phyloP scores from a whole-genome alignment of 805 yeast species.

The Starmerella scarabaei region DNA sequence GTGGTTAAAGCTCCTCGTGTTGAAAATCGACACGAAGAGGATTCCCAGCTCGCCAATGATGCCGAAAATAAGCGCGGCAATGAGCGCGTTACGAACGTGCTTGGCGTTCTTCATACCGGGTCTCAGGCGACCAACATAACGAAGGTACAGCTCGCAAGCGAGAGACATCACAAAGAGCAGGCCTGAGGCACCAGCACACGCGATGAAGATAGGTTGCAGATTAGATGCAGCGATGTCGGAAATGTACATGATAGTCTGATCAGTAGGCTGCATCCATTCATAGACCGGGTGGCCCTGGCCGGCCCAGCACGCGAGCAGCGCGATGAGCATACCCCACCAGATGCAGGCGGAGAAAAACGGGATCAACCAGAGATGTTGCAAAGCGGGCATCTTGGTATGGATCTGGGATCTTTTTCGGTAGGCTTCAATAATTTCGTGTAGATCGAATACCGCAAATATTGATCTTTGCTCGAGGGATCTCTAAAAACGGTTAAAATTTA shows the following conservation, averaged over 20 bases:
- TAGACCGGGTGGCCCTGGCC: conserved; percentile 68
- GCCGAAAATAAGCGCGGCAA: conserved; percentile 35
- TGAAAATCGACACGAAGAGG: conserved; percentile 59
- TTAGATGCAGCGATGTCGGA: conserved; percentile 74
- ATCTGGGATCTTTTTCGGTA: too few relatives aligned
- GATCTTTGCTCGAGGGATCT: too few relatives aligned
- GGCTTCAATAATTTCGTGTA: too few relatives aligned
- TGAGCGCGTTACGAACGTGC: conserved; percentile 27
- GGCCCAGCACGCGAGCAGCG: conserved; percentile 68
- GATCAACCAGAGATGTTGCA: conserved; percentile 32
- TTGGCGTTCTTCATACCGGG: conserved; percentile 24
- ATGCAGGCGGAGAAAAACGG: conserved; percentile 56
- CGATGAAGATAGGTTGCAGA: conserved; percentile 70
- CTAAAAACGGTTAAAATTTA: too few relatives aligned
- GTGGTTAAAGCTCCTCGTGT: conserved; percentile 41
- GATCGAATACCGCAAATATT: too few relatives aligned
- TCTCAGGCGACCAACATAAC: conserved; percentile 44
- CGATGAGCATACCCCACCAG: conserved; percentile 89
- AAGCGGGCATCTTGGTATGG: too few relatives aligned
- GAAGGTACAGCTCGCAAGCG: conserved; percentile 47
- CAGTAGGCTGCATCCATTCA: conserved; percentile 36
- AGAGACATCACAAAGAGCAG: conserved; percentile 55
- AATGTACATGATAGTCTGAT: conserved; percentile 44
- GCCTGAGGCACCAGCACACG: conserved; percentile 68
- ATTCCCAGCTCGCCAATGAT: conserved; percentile 58